phyloP scores from a whole-genome alignment of 176 grass and related monocot genomes.

The Cymbopogon citratus region DNA sequence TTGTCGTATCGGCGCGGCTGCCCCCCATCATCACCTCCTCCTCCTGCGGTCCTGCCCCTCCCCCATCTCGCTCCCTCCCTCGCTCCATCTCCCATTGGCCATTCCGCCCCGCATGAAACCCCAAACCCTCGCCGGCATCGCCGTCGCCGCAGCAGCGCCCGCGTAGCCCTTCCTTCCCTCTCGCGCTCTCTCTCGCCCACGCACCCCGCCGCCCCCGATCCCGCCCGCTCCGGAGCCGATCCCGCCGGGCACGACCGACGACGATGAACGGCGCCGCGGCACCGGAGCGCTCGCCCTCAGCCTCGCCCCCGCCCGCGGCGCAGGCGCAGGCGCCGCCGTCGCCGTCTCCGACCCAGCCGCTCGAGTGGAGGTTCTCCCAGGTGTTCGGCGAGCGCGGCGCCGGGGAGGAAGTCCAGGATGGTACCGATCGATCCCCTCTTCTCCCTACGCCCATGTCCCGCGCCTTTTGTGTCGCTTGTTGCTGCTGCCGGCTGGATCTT shows the following conservation, averaged over 20 bases:
- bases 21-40: neutral
- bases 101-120: slow-evolving; percentile 49
- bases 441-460: neutral
- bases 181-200: neutral
- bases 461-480: neutral
- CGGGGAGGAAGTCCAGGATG: slow-evolving; percentile 85
- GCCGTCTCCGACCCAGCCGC: slow-evolving; percentile 6
- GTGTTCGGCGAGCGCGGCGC: slow-evolving; percentile 75
- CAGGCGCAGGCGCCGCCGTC: neutral
- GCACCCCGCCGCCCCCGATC: slow-evolving; percentile 18
- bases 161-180: neutral
- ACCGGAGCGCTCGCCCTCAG: slow-evolving; percentile 25
- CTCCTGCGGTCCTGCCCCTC: too few relatives aligned
- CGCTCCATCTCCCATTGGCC: slow-evolving; percentile 17
- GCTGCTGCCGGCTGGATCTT: slow-evolving; percentile 41
- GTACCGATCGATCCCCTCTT: slow-evolving; percentile 55
- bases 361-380: slow-evolving; percentile 87
- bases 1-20: slow-evolving; percentile 38
- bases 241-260: slow-evolving; percentile 21
- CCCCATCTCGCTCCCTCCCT: neutral
- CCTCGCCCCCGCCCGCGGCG: slow-evolving; percentile 26
- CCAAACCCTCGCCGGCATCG: slow-evolving; percentile 54
- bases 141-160: slow-evolving; percentile 13
- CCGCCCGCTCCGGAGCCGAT: slow-evolving; percentile 25
- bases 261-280: slow-evolving; percentile 38